Conservation (phyloP, 441 rosid species). For the Pelargonium exstipulatum region DNA sequence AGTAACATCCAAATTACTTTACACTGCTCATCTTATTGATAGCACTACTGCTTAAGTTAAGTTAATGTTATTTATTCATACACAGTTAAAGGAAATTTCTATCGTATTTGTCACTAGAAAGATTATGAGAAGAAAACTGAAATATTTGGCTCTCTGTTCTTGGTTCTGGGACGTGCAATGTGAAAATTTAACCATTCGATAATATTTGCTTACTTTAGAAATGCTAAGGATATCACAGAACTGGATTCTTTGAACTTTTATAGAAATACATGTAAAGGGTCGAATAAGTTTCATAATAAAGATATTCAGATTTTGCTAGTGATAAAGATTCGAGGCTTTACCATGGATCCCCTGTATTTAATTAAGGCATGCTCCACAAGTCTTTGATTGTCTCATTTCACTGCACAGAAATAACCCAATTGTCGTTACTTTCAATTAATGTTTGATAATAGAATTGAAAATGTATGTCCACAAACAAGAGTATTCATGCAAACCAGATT, state of each 20-base stretch:
- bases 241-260: background rate
- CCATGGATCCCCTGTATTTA: background rate
- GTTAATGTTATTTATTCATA: background rate
- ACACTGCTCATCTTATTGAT: slow-evolving; percentile 3
- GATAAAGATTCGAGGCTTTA: background rate
- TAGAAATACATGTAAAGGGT: background rate
- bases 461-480: background rate
- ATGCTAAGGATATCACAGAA: background rate
- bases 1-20: slow-evolving; percentile 15
- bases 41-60: background rate
- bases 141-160: slow-evolving; percentile 1
- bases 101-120: background rate
- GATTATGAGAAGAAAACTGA: background rate
- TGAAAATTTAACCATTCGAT: background rate
- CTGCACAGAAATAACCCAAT: background rate
- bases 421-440: background rate
- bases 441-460: background rate
- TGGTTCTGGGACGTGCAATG: background rate
- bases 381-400: background rate
- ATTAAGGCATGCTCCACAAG: background rate
- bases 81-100: background rate
- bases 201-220: background rate
- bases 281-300: background rate
- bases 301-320: background rate
- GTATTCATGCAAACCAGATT: background rate